Percentiles rank a stretch among this genome's conserved stretches.
phyloP scores from a whole-genome alignment of 169 alveolate genomes.

The Plasmodium coatneyi region DNA sequence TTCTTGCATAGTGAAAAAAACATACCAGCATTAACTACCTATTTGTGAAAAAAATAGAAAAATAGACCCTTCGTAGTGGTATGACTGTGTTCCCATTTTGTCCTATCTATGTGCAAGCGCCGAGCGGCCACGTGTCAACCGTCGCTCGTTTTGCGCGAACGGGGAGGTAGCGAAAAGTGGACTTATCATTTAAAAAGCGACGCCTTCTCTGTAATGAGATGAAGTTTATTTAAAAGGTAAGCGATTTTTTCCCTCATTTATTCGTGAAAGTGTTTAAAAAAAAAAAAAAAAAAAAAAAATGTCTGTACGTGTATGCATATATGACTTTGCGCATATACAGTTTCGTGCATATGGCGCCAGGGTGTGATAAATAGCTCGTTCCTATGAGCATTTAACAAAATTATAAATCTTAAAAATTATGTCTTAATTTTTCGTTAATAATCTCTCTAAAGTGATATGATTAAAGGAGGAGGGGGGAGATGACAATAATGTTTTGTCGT shows the following conservation, averaged over 20 bases:
- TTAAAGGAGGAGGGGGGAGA: neutral
- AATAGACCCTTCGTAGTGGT: neutral
- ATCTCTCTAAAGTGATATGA: constrained; percentile 20
- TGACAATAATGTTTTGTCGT: neutral
- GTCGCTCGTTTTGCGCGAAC: neutral
- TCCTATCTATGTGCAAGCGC: neutral
- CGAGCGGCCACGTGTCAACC: neutral
- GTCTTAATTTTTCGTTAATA: constrained; percentile 31
- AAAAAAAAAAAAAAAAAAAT: neutral
- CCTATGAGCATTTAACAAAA: constrained; percentile 8
- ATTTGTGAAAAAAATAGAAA: neutral
- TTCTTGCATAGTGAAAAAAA: neutral
- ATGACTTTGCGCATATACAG: neutral
- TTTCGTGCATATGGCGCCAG: neutral
- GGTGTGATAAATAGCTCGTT: neutral
- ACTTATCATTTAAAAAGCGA: neutral
- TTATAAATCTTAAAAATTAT: constrained; percentile 35
- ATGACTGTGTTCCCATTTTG: neutral
- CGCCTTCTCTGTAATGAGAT: too few relatives aligned
- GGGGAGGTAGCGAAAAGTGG: neutral
- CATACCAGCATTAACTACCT: neutral
- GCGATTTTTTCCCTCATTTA: neutral
- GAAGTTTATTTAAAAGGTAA: neutral
- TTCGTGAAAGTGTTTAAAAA: neutral
- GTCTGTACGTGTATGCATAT: neutral